These are phyloP conservation scores for Canavalia ensiformis DNA, from an alignment of 306 rosid species.

Conservation along the genomic window DNA sequence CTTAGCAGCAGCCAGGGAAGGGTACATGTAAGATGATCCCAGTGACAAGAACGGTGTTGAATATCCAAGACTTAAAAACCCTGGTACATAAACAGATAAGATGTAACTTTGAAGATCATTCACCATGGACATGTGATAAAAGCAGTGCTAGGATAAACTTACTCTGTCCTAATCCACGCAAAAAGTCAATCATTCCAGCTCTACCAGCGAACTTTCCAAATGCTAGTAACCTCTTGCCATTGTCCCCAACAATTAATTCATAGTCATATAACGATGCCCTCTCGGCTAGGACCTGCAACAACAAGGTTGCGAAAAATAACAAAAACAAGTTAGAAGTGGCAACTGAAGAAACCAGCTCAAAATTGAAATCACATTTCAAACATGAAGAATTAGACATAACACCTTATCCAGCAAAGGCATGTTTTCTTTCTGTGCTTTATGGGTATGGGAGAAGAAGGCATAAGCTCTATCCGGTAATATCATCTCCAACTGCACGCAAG, in stretches of 20 bases:
- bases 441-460: slow-evolving; percentile 94
- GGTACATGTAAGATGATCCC: slow-evolving; percentile 96
- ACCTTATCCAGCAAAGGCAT: slow-evolving; percentile 94
- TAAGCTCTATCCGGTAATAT: slow-evolving; percentile 92
- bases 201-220: slow-evolving; percentile 96
- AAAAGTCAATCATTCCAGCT: slow-evolving; percentile 90
- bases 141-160: slow-evolving; percentile 47
- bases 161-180: slow-evolving; percentile 85
- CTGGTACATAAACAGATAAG: slow-evolving; percentile 54
- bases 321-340: slow-evolving; percentile 19
- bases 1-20: slow-evolving; percentile 93
- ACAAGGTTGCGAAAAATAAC: background rate
- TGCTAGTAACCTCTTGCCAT: slow-evolving; percentile 80
- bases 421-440: slow-evolving; percentile 93
- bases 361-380: background rate
- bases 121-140: slow-evolving; percentile 22
- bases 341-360: slow-evolving; percentile 37
- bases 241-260: slow-evolving; percentile 87
- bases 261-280: slow-evolving; percentile 84
- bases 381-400: slow-evolving; percentile 14
- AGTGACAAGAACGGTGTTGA: slow-evolving; percentile 95
- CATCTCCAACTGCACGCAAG: slow-evolving; percentile 74
- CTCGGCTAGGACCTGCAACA: slow-evolving; percentile 72
- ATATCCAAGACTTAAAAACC: slow-evolving; percentile 90
- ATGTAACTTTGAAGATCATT: slow-evolving; percentile 34